A percentile compares a stretch with the other conserved stretches of the same genome.
phyloP scores from a whole-genome alignment of 176 grass and related monocot species.

The Coix lacrymajobi region DNA sequence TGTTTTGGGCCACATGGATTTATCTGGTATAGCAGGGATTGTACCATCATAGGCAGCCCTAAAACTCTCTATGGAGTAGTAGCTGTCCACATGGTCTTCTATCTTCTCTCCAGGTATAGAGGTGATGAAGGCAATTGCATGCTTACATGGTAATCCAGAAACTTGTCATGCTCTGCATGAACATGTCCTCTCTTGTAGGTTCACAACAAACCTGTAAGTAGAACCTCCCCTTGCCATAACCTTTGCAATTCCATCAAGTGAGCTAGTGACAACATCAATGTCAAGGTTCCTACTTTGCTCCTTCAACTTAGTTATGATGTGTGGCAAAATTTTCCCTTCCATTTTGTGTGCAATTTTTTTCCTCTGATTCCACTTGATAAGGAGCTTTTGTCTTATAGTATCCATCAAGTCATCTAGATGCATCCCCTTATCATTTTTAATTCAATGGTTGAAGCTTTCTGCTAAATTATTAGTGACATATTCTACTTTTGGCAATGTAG shows the following conservation, averaged over 20 bases:
- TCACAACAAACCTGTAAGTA: too few species aligned
- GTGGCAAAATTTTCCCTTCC: not conserved
- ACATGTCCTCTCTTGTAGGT: not conserved
- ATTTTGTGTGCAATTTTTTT: not conserved
- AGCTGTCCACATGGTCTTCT: too few species aligned
- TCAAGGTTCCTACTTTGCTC: too few species aligned
- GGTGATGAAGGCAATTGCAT: not conserved
- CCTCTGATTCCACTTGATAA: not conserved
- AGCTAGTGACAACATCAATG: too few species aligned
- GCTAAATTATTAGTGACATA: not conserved
- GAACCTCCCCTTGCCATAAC: too few species aligned
- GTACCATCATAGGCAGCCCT: too few species aligned
- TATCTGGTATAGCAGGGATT: too few species aligned
- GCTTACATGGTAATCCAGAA: not conserved
- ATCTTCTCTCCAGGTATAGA: not conserved
- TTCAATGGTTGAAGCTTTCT: too few species aligned
- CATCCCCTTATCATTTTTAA: not conserved
- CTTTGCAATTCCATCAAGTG: too few species aligned
- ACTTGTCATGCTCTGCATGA: not conserved
- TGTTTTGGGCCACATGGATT: too few species aligned
- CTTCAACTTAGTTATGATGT: not conserved
- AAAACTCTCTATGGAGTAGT: too few species aligned
- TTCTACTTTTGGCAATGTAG: not conserved
- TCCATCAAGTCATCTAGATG: not conserved
- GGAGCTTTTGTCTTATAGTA: not conserved